A percentile compares a stretch with the other conserved stretches of the same genome.
Evolutionary conservation across 106 monocot genomes (phyloP).

Genomic region (Posidonia australis): DNA sequence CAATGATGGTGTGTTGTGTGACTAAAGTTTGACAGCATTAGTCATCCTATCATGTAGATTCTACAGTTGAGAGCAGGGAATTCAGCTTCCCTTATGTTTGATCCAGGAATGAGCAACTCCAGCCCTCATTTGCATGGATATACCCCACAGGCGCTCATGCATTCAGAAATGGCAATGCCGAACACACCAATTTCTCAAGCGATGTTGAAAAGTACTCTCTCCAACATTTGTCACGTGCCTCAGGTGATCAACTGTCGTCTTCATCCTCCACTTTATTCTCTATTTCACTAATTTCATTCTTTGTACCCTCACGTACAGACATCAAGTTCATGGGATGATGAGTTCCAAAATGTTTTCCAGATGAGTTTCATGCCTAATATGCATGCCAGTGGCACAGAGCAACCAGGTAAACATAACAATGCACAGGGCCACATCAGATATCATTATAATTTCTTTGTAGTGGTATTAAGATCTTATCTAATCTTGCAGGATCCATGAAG

Average conservation of each 20-base stretch:
- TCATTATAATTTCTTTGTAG: background rate
- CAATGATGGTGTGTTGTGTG: no score
- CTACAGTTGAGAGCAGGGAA: constrained; percentile 15
- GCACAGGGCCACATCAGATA: background rate
- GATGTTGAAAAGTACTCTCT: constrained; percentile 10
- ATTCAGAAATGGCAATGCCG: constrained; percentile 16
- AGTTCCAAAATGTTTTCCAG: constrained; percentile 23
- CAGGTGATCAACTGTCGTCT: constrained; percentile 20
- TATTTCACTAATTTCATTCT: background rate
- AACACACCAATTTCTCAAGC: constrained; percentile 11
- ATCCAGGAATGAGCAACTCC: constrained; percentile 6
- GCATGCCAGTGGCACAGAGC: background rate
- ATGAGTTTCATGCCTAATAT: constrained; percentile 20
- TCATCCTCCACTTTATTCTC: background rate
- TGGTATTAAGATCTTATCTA: background rate
- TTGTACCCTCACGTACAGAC: constrained; percentile 7
- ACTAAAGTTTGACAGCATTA: background rate
- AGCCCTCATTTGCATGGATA: constrained; percentile 16
- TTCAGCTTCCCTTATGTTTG: constrained; percentile 6
- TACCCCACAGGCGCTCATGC: constrained; percentile 14
- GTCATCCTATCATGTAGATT: constrained; percentile 12
- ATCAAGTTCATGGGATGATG: constrained; percentile 31
- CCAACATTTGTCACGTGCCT: constrained; percentile 14
- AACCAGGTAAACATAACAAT: constrained; percentile 11
- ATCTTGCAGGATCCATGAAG: background rate